Conservation (phyloP, 495 filamentous ascomycete genomes). For the Arthonia radiata region DNA sequence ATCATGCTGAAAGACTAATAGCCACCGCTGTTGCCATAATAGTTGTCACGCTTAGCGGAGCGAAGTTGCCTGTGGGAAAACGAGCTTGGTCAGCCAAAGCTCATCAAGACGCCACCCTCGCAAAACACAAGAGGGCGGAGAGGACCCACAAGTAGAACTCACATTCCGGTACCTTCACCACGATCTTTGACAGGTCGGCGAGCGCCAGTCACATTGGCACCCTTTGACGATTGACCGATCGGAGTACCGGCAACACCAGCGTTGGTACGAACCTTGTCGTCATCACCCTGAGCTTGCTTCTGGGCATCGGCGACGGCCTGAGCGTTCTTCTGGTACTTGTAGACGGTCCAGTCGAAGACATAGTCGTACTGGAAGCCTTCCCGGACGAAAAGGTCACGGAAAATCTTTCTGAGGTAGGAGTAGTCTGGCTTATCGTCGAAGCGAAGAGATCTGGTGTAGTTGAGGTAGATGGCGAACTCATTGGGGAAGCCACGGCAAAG, state of each 20-base stretch:
- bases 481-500: slow-evolving; percentile 98
- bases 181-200: slow-evolving; percentile 14
- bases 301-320: slow-evolving; percentile 80
- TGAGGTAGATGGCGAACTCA: slow-evolving; percentile 98
- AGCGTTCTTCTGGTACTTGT: slow-evolving; percentile 87
- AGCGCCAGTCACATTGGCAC: slow-evolving; percentile 40
- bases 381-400: slow-evolving; percentile 97
- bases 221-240: slow-evolving; percentile 26
- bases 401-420: slow-evolving; percentile 99
- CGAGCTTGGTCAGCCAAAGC: slow-evolving; percentile 10
- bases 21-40: no score
- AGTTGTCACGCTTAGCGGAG: slow-evolving; percentile 16
- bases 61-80: slow-evolving; percentile 16
- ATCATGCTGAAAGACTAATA: no score
- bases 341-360: slow-evolving; percentile 99
- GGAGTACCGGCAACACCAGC: slow-evolving; percentile 31
- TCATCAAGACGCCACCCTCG: slow-evolving; percentile 37
- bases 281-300: slow-evolving; percentile 39
- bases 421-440: slow-evolving; percentile 99
- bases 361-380: slow-evolving; percentile 99
- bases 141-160: slow-evolving; percentile 69
- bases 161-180: slow-evolving; percentile 88
- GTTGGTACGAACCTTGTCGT: slow-evolving; percentile 41
- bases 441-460: slow-evolving; percentile 95
- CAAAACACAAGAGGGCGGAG: slow-evolving; percentile 67